A percentile compares a stretch with the other conserved stretches of the same genome.
Conservation (phyloP, 345 rosid genomes). For the Rhodamnia rubescens region DNA sequence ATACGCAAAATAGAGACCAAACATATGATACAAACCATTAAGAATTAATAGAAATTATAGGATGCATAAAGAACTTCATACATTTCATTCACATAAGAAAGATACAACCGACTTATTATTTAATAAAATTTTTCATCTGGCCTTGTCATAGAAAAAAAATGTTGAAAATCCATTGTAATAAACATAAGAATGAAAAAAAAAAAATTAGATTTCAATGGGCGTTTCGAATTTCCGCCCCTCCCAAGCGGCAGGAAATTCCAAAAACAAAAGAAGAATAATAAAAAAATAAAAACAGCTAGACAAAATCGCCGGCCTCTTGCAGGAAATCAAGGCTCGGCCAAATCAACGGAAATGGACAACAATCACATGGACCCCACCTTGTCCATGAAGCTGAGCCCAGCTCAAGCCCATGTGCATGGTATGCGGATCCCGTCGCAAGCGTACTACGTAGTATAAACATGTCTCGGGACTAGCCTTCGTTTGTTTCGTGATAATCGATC, state of each 20-base stretch:
- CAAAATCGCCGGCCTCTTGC: background rate
- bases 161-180: no score
- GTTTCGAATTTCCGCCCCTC: no score
- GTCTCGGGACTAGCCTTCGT: background rate
- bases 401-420: background rate
- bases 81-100: background rate
- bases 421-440: background rate
- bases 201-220: no score
- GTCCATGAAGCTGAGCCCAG: background rate
- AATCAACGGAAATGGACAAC: background rate
- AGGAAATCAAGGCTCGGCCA: background rate
- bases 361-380: background rate
- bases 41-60: background rate
- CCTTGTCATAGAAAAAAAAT: no score
- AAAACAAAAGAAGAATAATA: background rate
- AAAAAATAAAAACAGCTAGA: background rate
- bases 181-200: no score
- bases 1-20: background rate
- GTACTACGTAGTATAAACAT: background rate
- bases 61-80: background rate
- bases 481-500: no score
- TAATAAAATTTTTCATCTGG: no score
- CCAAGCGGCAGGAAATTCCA: background rate
- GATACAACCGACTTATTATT: background rate
- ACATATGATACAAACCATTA: background rate